These are phyloP conservation scores for Pythium volutum DNA, from an alignment of 352 stramenopile genomes.

Conservation along the genomic window DNA sequence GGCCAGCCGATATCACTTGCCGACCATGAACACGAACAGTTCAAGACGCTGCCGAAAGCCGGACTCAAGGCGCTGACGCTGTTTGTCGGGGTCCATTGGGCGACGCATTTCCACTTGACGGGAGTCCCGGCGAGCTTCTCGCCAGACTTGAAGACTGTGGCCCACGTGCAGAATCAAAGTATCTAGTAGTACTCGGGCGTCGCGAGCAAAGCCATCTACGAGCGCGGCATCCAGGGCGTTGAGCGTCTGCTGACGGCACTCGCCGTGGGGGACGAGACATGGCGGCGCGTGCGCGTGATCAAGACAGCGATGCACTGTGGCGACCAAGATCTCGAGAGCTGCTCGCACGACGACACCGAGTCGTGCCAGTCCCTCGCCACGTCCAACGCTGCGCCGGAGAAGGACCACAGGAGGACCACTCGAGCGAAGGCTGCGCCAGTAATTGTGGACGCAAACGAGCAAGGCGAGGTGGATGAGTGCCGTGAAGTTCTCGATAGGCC, in stretches of 20 bases:
- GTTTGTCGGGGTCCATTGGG: constrained; percentile 37
- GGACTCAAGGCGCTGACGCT: constrained; percentile 31
- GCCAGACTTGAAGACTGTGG: not conserved
- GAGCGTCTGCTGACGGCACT: not conserved
- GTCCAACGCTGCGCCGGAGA: too few species aligned
- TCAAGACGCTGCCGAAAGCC: constrained; percentile 3
- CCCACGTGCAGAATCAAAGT: not conserved
- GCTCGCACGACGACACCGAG: too few species aligned
- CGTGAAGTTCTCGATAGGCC: too few species aligned
- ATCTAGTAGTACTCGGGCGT: not conserved
- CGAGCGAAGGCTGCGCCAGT: too few species aligned
- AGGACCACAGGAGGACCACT: too few species aligned
- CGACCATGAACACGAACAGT: not conserved
- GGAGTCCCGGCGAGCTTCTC: constrained; percentile 8
- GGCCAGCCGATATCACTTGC: not conserved
- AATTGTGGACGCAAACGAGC: too few species aligned
- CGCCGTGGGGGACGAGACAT: not conserved
- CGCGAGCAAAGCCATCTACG: not conserved
- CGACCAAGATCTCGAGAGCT: too few species aligned
- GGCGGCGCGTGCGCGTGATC: not conserved
- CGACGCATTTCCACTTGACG: constrained; percentile 30
- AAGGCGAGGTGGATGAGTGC: too few species aligned
- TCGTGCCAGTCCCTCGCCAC: too few species aligned
- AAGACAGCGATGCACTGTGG: not conserved
- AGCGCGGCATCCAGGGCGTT: not conserved